Evolutionary conservation across 2,329 filamentous ascomycete species (phyloP).

Genomic region (Fusarium mexicanum): DNA sequence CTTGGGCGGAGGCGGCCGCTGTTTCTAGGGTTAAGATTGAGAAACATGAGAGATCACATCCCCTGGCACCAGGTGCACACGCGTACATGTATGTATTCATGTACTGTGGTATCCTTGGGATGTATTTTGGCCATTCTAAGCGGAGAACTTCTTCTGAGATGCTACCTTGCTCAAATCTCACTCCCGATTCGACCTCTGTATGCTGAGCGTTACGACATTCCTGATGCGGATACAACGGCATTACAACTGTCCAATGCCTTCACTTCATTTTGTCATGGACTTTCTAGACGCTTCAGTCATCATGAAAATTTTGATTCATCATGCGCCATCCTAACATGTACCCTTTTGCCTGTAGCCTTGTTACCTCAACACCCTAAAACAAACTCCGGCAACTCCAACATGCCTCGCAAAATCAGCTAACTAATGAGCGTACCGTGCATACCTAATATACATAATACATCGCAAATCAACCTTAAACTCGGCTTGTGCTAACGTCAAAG

Average conservation of each 20-base stretch:
- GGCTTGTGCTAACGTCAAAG: conserved; percentile 67
- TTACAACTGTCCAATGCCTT: not conserved
- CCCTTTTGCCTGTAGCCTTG: conserved; percentile 12
- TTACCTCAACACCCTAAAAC: not conserved
- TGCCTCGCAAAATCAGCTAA: conserved; percentile 6
- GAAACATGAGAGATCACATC: conserved; percentile 12
- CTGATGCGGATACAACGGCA: conserved; percentile 5
- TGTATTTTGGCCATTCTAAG: not conserved
- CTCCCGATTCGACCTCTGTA: not conserved
- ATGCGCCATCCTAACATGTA: conserved; percentile 12
- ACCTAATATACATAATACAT: conserved; percentile 2
- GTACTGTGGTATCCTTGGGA: not conserved
- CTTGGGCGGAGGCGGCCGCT: conserved; percentile 14
- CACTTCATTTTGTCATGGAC: not conserved
- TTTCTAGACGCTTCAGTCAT: conserved; percentile 6
- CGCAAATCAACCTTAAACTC: conserved; percentile 22
- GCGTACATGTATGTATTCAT: not conserved
- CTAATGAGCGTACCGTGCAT: conserved; percentile 13
- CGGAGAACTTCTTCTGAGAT: conserved; percentile 8
- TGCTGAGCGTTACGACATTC: not conserved
- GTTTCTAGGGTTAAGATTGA: conserved; percentile 6
- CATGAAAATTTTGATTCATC: conserved; percentile 7
- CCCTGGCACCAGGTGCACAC: not conserved
- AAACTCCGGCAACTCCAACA: conserved; percentile 28
- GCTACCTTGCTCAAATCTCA: conserved; percentile 11